These are phyloP conservation scores for Amanita brunnescens DNA, from an alignment of 768 basidiomycete species.

Conservation along the genomic window DNA sequence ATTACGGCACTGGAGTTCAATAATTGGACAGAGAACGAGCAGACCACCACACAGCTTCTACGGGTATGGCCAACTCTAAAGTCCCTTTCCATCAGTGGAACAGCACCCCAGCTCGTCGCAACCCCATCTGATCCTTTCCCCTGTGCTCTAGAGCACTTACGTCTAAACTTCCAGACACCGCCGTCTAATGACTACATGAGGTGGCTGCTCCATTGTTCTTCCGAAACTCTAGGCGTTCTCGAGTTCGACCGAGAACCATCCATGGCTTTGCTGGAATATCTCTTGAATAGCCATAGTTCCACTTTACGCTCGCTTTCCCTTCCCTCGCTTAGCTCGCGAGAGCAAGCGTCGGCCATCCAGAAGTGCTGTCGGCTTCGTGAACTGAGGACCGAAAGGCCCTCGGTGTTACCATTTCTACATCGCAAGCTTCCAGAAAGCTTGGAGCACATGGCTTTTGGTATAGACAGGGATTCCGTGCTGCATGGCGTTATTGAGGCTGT, in stretches of 20 bases:
- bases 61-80: constrained; percentile 52
- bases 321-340: constrained; percentile 43
- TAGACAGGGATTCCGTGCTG: constrained; percentile 47
- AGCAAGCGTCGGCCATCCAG: constrained; percentile 36
- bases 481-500: constrained; percentile 48
- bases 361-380: constrained; percentile 43
- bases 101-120: constrained; percentile 41
- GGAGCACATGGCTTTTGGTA: constrained; percentile 50
- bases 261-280: constrained; percentile 41
- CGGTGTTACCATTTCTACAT: constrained; percentile 1
- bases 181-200: constrained; percentile 55
- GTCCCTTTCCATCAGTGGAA: constrained; percentile 50
- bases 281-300: constrained; percentile 40
- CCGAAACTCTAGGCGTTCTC: constrained; percentile 38
- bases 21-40: constrained; percentile 63
- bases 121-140: constrained; percentile 35
- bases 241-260: constrained; percentile 57
- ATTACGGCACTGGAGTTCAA: constrained; percentile 50
- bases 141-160: constrained; percentile 41
- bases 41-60: constrained; percentile 52
- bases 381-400: constrained; percentile 44
- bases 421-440: constrained; percentile 16
- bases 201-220: constrained; percentile 61
- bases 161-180: constrained; percentile 57
- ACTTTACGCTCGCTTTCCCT: constrained; percentile 47